phyloP scores from a whole-genome alignment of 345 rosid genomes.

The Populus deltoides region DNA sequence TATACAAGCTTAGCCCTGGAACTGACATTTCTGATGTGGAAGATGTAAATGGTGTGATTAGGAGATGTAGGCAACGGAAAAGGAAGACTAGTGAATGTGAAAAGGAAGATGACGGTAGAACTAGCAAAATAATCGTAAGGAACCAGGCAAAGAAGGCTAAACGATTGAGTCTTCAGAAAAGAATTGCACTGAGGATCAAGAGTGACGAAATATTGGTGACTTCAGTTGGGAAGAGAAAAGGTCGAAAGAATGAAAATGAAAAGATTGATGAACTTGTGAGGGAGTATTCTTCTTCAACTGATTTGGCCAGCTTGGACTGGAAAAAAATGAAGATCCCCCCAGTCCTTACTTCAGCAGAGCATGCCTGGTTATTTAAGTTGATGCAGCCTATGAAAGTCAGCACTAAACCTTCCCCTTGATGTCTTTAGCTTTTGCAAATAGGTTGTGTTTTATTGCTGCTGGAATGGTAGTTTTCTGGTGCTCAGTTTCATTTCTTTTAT shows the following conservation, averaged over 20 bases:
- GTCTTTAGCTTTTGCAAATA: background rate
- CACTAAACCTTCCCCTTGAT: background rate
- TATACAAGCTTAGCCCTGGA: conserved; percentile 73
- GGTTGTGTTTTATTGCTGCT: background rate
- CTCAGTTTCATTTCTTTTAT: conserved; percentile 17
- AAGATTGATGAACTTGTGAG: conserved; percentile 72
- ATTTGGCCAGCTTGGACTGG: conserved; percentile 84
- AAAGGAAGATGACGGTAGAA: conserved; percentile 20
- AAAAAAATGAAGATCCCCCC: conserved; percentile 95
- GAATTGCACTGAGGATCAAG: conserved; percentile 52
- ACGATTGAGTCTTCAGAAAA: conserved; percentile 67
- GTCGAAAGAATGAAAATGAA: conserved; percentile 40
- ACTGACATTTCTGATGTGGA: conserved; percentile 35
- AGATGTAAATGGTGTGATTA: conserved; percentile 23
- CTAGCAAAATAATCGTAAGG: conserved; percentile 39
- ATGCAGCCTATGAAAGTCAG: conserved; percentile 95
- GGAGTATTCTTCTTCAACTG: conserved; percentile 68
- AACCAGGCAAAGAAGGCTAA: conserved; percentile 44
- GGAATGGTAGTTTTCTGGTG: conserved; percentile 14
- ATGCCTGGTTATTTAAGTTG: conserved; percentile 82
- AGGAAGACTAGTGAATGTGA: conserved; percentile 39
- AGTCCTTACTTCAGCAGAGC: conserved; percentile 74
- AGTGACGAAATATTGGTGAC: conserved; percentile 29
- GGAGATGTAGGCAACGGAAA: conserved; percentile 39
- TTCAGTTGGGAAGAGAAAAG: conserved; percentile 25